Evolutionary conservation across 371 early-diverging fungal species (phyloP), one percentile per base, ranked within the genome.

Genomic region (Mucor racemosus): DNA sequence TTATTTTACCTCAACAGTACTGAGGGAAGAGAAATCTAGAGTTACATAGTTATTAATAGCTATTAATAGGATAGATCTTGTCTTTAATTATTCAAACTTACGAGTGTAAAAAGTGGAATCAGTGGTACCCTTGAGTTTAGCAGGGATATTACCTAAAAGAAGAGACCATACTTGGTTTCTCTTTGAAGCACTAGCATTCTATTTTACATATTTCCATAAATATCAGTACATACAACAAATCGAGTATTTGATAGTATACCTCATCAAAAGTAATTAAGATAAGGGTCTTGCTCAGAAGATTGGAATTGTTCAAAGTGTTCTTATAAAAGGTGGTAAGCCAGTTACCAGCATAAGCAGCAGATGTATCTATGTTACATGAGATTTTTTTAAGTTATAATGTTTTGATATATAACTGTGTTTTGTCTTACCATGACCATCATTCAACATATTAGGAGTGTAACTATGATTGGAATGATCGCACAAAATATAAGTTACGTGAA

Each of bases 61-160:
- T 26, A 26, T 26, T 26, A 26, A 26, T 26, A 26, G 26, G 13
- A 21, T 31, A 10, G 13, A 31, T 10, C 14, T 6, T 26, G 14
- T 4, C 21, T 21, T 21, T 5, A 31, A 21, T 53, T 3, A 26
- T 21, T 19, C 53, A 8, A 31, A 70, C 68, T 68, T 71, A 73
- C 87, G 89, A 59, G 76, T 82, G 72, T 88, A 90, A 60, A 65
- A 76, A 17, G 86, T 85, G 56, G 62, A 63, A 73, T 87, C 87
- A 7, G 66, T 77, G 10, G 82, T 78, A 57, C 81, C 81, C 67
- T 71, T 74, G 42, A 73, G 44, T 7, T 74, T 38, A 13, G 56
- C 36, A 35, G 77, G 77, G 19, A 76, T 62, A 34, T 57, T 62
- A 55, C 77, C 77, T n/a, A 76, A 19, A 17, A 74, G 60, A 50